Evolutionary conservation across 495 filamentous ascomycete genomes (phyloP).

Genomic region (Trichoderma parareesei): DNA sequence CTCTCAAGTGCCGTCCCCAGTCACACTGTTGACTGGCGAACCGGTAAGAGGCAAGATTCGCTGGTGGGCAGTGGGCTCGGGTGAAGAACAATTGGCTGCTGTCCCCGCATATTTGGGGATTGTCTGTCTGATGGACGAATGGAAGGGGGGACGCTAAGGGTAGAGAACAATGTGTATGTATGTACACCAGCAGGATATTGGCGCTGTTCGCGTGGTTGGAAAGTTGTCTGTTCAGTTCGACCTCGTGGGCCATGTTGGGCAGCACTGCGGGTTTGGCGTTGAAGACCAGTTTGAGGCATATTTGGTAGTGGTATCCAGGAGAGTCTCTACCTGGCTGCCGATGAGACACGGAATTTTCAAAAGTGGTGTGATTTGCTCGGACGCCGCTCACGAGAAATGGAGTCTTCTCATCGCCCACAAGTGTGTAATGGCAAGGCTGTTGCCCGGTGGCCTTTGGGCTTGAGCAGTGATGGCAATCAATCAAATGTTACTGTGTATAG

Average conservation of each 20-base stretch:
- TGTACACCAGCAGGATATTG: background rate
- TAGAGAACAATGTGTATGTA: background rate
- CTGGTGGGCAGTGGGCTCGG: background rate
- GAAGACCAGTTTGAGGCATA: too few species aligned
- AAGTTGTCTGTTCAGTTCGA: background rate
- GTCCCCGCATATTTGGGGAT: constrained; percentile 1
- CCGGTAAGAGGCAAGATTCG: background rate
- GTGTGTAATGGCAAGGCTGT: too few species aligned
- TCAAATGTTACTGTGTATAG: constrained; percentile 15
- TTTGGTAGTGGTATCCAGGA: too few species aligned
- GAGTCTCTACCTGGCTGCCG: too few species aligned
- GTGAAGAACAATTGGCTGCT: background rate
- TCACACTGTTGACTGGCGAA: background rate
- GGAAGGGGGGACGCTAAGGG: background rate
- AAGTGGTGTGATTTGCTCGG: too few species aligned
- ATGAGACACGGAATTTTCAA: too few species aligned
- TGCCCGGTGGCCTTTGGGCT: too few species aligned
- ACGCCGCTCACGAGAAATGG: too few species aligned
- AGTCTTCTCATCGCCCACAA: too few species aligned
- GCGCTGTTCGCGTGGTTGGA: background rate
- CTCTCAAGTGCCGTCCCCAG: too few species aligned
- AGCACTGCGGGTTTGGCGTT: too few species aligned
- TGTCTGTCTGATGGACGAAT: background rate
- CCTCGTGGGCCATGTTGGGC: too few species aligned
- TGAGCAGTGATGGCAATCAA: constrained; percentile 11